Base-by-base conservation (phyloP, 805 yeast species). In the Clavispora phyllophila region DNA sequence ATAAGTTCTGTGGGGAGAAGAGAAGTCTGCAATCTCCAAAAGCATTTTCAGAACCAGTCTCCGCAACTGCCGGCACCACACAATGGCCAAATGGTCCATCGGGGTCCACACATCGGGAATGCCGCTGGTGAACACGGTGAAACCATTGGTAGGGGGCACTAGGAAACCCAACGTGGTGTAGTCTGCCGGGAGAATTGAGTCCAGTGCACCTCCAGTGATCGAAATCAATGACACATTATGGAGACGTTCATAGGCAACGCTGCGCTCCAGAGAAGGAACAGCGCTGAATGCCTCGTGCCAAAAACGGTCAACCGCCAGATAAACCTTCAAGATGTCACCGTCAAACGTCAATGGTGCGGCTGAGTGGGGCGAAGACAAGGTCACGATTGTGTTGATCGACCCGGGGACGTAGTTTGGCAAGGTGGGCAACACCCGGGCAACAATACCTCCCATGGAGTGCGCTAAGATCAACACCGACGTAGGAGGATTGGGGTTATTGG, bases 361-460 rank as follows among this genome's bases (percentile, higher is more conserved):
- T 0, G 90, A 78, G 59, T 93, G 98, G 0, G 99, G 99, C 0
- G 97, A 79, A 0, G 96, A 84, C 28, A 91, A 66, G 0, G 98
- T 90, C 18, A 90, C 50, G 13, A 91, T 83, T 0, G 96, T 83
- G 56, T 87, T 89, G 17, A 93, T 80, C 1, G 96, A 84, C 18
- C 74, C 77, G 4, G 75, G 75, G 1, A 70, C 54, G 58, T 87
- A 90, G 56, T 88, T 90, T 1, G 88, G 84, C 41, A 91, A 63
- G 0, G 95, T 81, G 6, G 87, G 73, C 79, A 90, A 79, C 0
- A 87, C 82, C 45, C 98, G 72, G 3, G 96, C 85, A 1, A 93
- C 98, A 14, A 91, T 78, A 3, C 99, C 99, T 33, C 99, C 99
- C 99, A 91, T 91, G 0, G 98, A 91, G 65, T 91, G 99, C 2